Conservation (phyloP, 768 basidiomycete genomes). For the Neoboletus magnificus region DNA sequence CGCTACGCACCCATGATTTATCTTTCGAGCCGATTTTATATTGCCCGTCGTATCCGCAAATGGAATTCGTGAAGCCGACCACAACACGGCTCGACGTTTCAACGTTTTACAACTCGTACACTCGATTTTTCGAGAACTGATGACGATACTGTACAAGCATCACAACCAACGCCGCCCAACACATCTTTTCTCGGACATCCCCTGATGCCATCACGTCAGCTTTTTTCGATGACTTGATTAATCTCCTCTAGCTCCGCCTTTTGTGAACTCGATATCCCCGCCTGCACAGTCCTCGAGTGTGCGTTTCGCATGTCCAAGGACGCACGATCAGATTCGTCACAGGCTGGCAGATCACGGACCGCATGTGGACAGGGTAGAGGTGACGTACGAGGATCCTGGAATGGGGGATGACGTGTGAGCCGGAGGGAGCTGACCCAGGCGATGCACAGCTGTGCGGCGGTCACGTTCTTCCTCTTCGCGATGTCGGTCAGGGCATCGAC, state of each 20-base stretch:
- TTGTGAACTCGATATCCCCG: slow-evolving; percentile 39
- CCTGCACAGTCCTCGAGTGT: slow-evolving; percentile 45
- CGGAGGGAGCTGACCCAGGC: slow-evolving; percentile 42
- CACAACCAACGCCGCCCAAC: not conserved
- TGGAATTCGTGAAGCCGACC: no score
- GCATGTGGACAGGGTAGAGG: slow-evolving; percentile 14
- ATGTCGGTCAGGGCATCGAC: slow-evolving; percentile 41
- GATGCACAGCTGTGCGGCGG: slow-evolving; percentile 41
- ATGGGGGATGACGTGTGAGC: slow-evolving; percentile 47
- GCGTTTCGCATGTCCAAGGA: slow-evolving; percentile 32
- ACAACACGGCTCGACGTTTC: no score
- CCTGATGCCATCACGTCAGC: slow-evolving; percentile 33
- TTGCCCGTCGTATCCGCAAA: not conserved
- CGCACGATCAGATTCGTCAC: not conserved
- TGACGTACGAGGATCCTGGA: slow-evolving; percentile 43
- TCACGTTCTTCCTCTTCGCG: slow-evolving; percentile 40
- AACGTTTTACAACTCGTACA: no score
- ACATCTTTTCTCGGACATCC: not conserved
- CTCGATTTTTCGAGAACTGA: not conserved
- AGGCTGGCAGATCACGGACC: not conserved
- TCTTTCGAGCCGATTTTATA: not conserved
- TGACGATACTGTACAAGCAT: not conserved
- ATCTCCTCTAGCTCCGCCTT: slow-evolving; percentile 41
- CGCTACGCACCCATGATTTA: slow-evolving; percentile 22
- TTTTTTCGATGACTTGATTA: slow-evolving; percentile 34